phyloP scores from a whole-genome alignment of 306 rosid species.

The Corylus heterophylla region DNA sequence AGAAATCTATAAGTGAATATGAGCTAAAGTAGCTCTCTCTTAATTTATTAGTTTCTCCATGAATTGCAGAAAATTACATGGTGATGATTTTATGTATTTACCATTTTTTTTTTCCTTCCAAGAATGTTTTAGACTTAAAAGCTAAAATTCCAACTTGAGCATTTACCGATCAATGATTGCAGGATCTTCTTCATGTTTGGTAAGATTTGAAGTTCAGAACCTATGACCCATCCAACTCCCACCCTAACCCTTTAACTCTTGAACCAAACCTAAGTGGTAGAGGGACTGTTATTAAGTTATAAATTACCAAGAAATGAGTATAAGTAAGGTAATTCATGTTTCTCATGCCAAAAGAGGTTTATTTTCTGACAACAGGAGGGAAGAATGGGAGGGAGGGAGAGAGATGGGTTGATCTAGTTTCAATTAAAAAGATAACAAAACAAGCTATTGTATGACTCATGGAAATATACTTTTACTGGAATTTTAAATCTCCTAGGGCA shows the following conservation, averaged over 20 bases:
- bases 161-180: neutral
- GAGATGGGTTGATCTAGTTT: neutral
- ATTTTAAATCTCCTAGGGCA: neutral
- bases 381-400: neutral
- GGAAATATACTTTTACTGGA: neutral
- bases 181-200: neutral
- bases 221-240: neutral
- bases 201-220: neutral
- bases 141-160: neutral
- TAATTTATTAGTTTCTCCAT: neutral
- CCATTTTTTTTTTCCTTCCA: neutral
- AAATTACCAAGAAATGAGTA: neutral
- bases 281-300: neutral
- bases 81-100: neutral
- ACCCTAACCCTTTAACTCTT: neutral
- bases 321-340: neutral
- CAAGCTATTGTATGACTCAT: neutral
- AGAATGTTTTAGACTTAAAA: neutral
- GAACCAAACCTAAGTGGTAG: neutral
- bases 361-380: neutral
- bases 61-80: neutral
- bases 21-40: neutral
- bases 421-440: neutral
- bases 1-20: conserved; percentile 7
- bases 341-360: neutral